Conservation (phyloP, 345 rosid genomes). For the Draba incana region DNA sequence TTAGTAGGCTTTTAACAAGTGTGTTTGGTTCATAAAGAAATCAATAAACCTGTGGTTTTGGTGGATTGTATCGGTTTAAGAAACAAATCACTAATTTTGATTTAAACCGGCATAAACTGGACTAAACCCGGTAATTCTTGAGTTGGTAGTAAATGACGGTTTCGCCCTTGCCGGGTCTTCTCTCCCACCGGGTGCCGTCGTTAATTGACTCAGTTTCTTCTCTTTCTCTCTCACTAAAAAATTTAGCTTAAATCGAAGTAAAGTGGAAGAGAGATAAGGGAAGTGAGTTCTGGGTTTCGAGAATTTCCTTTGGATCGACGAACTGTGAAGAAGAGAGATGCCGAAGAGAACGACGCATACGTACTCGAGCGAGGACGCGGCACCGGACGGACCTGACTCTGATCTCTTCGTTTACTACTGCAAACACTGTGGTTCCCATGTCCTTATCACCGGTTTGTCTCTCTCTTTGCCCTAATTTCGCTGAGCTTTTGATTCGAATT, state of each 20-base stretch:
- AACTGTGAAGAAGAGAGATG: constrained; percentile 49
- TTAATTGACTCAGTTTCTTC: too few species aligned
- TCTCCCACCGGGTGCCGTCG: too few species aligned
- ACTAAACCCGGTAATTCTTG: too few species aligned
- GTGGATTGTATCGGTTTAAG: too few species aligned
- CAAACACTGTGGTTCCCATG: constrained; percentile 97
- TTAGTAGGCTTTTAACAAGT: too few species aligned
- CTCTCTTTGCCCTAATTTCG: constrained; percentile 33
- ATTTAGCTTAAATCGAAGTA: background rate
- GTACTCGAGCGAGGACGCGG: constrained; percentile 99
- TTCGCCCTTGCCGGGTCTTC: too few species aligned
- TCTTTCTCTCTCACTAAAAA: too few species aligned
- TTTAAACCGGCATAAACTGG: too few species aligned
- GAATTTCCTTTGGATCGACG: background rate
- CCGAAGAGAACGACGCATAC: constrained; percentile 99
- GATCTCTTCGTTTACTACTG: constrained; percentile 99
- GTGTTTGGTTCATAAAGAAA: too few species aligned
- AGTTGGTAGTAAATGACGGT: too few species aligned
- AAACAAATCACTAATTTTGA: too few species aligned
- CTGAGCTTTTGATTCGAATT: constrained; percentile 2
- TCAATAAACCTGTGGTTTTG: too few species aligned
- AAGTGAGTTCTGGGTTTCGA: constrained; percentile 4
- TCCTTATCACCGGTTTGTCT: constrained; percentile 85
- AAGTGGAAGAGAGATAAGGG: background rate
- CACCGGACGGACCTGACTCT: constrained; percentile 92